Conservation (phyloP, 2,329 filamentous ascomycete genomes). For the Nothopassalora personata region DNA sequence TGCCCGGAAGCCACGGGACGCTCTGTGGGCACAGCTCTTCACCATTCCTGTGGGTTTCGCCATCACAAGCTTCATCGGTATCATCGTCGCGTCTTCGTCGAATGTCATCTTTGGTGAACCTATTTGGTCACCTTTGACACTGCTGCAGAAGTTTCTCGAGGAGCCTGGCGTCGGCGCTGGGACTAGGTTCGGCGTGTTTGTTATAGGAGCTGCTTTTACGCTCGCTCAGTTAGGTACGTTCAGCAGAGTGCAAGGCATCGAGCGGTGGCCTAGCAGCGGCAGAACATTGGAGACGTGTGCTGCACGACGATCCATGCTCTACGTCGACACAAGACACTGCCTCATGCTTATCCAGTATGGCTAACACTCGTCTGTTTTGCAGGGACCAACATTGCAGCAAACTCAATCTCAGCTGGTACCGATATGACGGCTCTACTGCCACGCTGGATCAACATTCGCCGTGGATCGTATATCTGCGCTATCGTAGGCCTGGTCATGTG, state of each 20-base stretch:
- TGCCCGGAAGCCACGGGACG: constrained; percentile 67
- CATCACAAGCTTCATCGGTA: constrained; percentile 66
- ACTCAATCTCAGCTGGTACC: constrained; percentile 50
- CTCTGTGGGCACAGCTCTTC: constrained; percentile 70
- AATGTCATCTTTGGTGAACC: constrained; percentile 39
- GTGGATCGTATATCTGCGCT: constrained; percentile 82
- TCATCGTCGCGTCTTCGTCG: constrained; percentile 48
- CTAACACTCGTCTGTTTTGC: too few species aligned
- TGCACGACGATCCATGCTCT: too few species aligned
- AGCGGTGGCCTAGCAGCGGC: too few species aligned
- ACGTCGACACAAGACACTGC: too few species aligned
- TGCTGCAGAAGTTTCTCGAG: constrained; percentile 39
- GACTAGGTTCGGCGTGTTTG: constrained; percentile 46
- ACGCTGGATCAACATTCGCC: constrained; percentile 62
- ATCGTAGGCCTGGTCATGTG: constrained; percentile 76
- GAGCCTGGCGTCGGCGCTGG: constrained; percentile 39
- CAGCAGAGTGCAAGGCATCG: too few species aligned
- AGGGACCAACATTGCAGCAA: constrained; percentile 55
- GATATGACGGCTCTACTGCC: constrained; percentile 51
- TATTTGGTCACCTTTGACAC: constrained; percentile 33
- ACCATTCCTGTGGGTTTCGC: constrained; percentile 46
- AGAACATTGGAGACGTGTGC: too few species aligned
- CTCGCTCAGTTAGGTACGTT: constrained; percentile 39
- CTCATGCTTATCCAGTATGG: too few species aligned
- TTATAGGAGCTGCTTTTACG: constrained; percentile 43